Evolutionary conservation across 306 rosid species (phyloP).

Genomic region (Begonia masoniana): DNA sequence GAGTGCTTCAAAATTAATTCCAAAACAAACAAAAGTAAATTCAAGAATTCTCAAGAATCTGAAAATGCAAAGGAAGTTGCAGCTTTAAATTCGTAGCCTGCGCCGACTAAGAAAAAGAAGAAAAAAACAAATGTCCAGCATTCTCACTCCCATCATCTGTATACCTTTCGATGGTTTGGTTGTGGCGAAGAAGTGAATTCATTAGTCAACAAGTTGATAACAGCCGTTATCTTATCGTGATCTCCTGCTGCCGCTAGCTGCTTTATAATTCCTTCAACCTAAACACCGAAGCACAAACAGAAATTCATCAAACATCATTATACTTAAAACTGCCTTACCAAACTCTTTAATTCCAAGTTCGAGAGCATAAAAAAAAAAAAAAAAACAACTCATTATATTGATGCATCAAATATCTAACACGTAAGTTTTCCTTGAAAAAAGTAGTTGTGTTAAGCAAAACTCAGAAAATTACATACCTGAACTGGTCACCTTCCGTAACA

Average conservation of each 20-base stretch:
- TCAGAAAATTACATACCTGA: constrained; percentile 52
- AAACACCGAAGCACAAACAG: constrained; percentile 8
- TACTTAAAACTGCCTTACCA: background rate
- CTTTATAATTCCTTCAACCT: constrained; percentile 96
- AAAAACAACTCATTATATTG: constrained; percentile 7
- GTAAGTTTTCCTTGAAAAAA: constrained; percentile 7
- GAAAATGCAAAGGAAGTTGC: background rate
- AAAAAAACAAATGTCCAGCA: constrained; percentile 2
- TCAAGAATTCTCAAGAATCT: constrained; percentile 5
- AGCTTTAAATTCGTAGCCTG: constrained; percentile 1
- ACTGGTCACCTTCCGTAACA: constrained; percentile 97
- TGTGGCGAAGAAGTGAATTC: constrained; percentile 73
- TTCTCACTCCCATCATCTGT: background rate
- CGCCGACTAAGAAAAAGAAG: background rate
- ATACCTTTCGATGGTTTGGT: constrained; percentile 92
- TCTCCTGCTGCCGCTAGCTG: constrained; percentile 66
- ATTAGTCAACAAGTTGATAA: constrained; percentile 56
- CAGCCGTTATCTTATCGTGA: constrained; percentile 70
- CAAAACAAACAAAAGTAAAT: constrained; percentile 7
- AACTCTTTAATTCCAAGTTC: constrained; percentile 13
- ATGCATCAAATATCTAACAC: too few relatives aligned
- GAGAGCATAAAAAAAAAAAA: constrained; percentile 34
- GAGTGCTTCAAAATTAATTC: constrained; percentile 4
- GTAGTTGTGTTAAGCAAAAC: constrained; percentile 11
- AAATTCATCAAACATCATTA: background rate